These are phyloP conservation scores for Sextonia rubra DNA, from an alignment of 164 flowering plant species.

Conservation along the genomic window DNA sequence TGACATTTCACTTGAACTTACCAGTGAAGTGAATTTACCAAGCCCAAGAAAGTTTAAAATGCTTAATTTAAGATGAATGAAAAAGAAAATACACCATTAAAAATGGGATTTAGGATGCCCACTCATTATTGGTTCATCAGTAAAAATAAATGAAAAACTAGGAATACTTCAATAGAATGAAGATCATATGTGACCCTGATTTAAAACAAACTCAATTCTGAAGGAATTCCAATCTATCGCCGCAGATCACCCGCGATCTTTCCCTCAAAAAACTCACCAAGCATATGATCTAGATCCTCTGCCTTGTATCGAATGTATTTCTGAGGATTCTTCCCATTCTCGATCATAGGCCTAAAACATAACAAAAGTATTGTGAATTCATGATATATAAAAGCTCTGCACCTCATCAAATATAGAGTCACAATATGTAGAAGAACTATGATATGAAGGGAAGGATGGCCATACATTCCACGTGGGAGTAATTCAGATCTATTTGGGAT, in stretches of 20 bases:
- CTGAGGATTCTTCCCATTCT: slow-evolving; percentile 75
- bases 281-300: slow-evolving; percentile 87
- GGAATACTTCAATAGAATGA: background rate
- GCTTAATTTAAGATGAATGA: no score
- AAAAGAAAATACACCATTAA: no score
- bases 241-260: slow-evolving; percentile 65
- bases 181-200: no score
- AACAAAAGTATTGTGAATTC: background rate
- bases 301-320: slow-evolving; percentile 75
- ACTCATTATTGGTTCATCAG: background rate
- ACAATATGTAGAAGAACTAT: background rate
- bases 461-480: background rate
- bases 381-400: background rate
- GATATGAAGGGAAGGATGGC: background rate
- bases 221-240: slow-evolving; percentile 33
- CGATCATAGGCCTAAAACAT: slow-evolving; percentile 62
- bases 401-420: background rate
- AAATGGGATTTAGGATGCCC: background rate
- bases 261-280: slow-evolving; percentile 88
- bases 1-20: no score
- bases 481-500: background rate
- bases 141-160: background rate
- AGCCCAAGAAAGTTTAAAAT: no score
- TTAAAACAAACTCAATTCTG: background rate
- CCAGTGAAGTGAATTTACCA: no score